Conservation (phyloP, 139 green algal species). For the Chlorella ohadii region DNA sequence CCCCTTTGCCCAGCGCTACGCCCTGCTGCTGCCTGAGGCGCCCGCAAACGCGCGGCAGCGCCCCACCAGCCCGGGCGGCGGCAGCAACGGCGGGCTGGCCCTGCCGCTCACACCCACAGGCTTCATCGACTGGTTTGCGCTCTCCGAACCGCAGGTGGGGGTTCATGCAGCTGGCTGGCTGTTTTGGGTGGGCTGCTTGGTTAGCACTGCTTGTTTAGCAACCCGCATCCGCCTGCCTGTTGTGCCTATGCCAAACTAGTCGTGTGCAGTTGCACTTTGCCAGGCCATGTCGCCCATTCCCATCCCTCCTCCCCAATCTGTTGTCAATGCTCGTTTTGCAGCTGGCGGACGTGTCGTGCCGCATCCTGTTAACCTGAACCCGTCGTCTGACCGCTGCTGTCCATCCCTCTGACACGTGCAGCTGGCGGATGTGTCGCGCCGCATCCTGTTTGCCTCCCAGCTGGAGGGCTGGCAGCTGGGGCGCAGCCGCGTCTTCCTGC, state of each 20-base stretch:
- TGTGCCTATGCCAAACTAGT: too few relatives aligned
- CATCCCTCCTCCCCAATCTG: too few relatives aligned
- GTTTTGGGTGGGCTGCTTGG: too few relatives aligned
- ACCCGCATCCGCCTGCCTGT: too few relatives aligned
- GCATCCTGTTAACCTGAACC: too few relatives aligned
- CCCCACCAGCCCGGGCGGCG: not conserved
- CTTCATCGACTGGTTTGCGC: slow-evolving; percentile 40
- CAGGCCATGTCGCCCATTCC: too few relatives aligned
- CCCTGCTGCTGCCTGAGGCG: slow-evolving; percentile 40
- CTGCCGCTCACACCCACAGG: slow-evolving; percentile 23
- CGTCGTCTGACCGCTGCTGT: not conserved
- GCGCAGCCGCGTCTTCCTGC: slow-evolving; percentile 82
- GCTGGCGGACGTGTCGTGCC: too few relatives aligned
- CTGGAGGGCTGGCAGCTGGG: slow-evolving; percentile 78
- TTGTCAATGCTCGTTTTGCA: too few relatives aligned
- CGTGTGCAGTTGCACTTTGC: too few relatives aligned
- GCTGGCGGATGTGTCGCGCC: slow-evolving; percentile 36
- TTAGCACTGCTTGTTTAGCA: too few relatives aligned
- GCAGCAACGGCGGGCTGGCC: not conserved
- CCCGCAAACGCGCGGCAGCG: not conserved
- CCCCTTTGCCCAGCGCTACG: slow-evolving; percentile 62
- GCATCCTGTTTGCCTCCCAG: slow-evolving; percentile 42
- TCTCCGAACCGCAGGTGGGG: slow-evolving; percentile 19
- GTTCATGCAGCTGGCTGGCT: not conserved
- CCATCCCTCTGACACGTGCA: not conserved